Base-by-base conservation (phyloP, 202 grass and related monocot genomes). In the Cymbopogon flexuosus region DNA sequence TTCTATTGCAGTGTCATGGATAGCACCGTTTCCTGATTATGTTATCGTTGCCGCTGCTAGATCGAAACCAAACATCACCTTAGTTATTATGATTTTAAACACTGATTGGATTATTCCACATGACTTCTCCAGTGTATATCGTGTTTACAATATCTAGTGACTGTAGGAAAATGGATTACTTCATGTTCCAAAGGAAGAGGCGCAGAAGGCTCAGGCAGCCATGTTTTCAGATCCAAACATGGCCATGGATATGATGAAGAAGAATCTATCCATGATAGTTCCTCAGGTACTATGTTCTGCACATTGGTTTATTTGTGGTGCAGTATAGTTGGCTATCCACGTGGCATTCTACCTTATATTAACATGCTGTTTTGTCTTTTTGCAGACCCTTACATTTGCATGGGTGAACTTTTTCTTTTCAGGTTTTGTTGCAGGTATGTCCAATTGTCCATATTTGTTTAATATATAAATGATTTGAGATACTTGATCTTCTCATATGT, bases 241-340 rank as follows among this genome's bases (percentile, higher is more conserved):
- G 92, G 96, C 96, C 47, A 99, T 99, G 96, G 96, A 99, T 59
- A 99, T 99, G 96, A 99, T 95, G 96, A 99, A 99, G 88, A 99
- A 99, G 73, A 99, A 99, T 46, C 88, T 99, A 15, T 99, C 96
- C 8, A 99, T 99, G 96, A 99, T 99, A 72, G 88, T 99, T 82
- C 96, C 96, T 22, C 96, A 99, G 92, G 96, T 98, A 66, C 56
- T 47, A 10, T n/a, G 5, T 10, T 43, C 0, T 43, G 11, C 15
- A 52, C 7, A 23, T 79, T 27, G 42, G 47, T 35, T 19, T 70
- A 8, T 8, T 2, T 75, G 56, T 61, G 58, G 12, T 61, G 47
- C 58, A 22, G 21, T 29, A 1, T 12, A 70, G 23, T 61, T 61
- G 58, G 8, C 8, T 47, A 47, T 13, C 34, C 45, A 5, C 34